Conservation (phyloP, 2,329 filamentous ascomycete genomes). For the Colletotrichum ledebouriae region DNA sequence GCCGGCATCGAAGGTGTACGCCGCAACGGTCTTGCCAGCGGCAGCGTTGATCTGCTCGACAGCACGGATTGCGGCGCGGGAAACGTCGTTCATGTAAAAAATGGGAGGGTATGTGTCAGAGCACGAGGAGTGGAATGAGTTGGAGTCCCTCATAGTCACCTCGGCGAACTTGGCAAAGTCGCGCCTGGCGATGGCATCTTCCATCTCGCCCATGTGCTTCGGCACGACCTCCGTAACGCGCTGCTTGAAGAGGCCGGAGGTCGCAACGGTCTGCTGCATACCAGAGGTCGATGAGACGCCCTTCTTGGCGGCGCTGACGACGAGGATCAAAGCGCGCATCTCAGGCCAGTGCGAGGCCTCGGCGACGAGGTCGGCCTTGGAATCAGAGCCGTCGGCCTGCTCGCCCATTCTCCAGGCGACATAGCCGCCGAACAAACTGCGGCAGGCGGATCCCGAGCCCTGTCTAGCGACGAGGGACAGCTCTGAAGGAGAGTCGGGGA, state of each 20-base stretch:
- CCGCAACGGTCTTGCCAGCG: constrained; percentile 84
- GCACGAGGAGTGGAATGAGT: constrained; percentile 96
- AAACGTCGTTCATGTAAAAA: constrained; percentile 98
- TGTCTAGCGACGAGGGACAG: constrained; percentile 92
- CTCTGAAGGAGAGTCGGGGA: constrained; percentile 84
- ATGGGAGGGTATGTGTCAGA: constrained; percentile 97
- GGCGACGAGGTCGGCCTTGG: constrained; percentile 88
- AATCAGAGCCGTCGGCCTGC: constrained; percentile 84
- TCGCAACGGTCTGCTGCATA: constrained; percentile 97
- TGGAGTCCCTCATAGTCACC: constrained; percentile 96
- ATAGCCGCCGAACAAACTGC: constrained; percentile 93
- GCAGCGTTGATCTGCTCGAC: constrained; percentile 90
- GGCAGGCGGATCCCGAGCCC: constrained; percentile 94
- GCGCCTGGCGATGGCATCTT: constrained; percentile 79
- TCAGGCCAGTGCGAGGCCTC: constrained; percentile 92
- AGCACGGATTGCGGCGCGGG: constrained; percentile 85
- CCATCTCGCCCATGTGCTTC: constrained; percentile 85
- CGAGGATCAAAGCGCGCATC: constrained; percentile 93
- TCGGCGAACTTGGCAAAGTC: constrained; percentile 91
- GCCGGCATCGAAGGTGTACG: constrained; percentile 97
- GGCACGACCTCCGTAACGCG: constrained; percentile 84
- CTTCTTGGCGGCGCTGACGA: constrained; percentile 95
- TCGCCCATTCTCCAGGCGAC: constrained; percentile 92
- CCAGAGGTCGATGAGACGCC: constrained; percentile 91
- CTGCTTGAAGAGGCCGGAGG: constrained; percentile 86